Conservation (phyloP, 2,329 filamentous ascomycete genomes). For the Venturia asperata region DNA sequence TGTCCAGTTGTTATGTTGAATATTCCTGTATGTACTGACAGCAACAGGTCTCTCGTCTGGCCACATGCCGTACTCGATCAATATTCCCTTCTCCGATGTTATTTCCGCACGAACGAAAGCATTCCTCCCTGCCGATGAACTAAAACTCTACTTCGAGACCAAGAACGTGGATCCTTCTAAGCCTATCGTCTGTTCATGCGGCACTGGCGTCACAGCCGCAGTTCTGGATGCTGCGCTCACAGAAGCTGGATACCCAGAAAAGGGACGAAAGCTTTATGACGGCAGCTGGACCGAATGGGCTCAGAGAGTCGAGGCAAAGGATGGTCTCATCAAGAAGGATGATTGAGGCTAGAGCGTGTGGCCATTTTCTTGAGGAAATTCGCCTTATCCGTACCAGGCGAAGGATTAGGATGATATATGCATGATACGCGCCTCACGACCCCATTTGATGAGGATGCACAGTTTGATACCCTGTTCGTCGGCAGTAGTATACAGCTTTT, state of each 20-base stretch:
- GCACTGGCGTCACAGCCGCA: slow-evolving; percentile 88
- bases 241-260: slow-evolving; percentile 66
- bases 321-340: slow-evolving; percentile 54
- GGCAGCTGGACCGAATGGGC: slow-evolving; percentile 95
- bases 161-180: slow-evolving; percentile 72
- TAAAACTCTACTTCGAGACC: slow-evolving; percentile 68
- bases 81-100: slow-evolving; percentile 69
- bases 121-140: slow-evolving; percentile 62
- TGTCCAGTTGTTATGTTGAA: background rate
- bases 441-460: background rate
- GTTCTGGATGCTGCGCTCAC: slow-evolving; percentile 81
- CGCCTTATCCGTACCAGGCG: background rate
- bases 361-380: background rate
- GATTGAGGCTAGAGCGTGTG: background rate
- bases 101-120: slow-evolving; percentile 79
- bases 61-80: slow-evolving; percentile 84
- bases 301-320: slow-evolving; percentile 54
- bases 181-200: slow-evolving; percentile 81
- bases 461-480: slow-evolving; percentile 12
- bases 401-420: slow-evolving; percentile 3
- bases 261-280: slow-evolving; percentile 75
- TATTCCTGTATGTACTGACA: background rate
- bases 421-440: slow-evolving; percentile 1
- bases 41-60: slow-evolving; percentile 62
- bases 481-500: background rate